Evolutionary conservation across 2,329 filamentous ascomycete species (phyloP).

Genomic region (Parastagonospora nodorum): DNA sequence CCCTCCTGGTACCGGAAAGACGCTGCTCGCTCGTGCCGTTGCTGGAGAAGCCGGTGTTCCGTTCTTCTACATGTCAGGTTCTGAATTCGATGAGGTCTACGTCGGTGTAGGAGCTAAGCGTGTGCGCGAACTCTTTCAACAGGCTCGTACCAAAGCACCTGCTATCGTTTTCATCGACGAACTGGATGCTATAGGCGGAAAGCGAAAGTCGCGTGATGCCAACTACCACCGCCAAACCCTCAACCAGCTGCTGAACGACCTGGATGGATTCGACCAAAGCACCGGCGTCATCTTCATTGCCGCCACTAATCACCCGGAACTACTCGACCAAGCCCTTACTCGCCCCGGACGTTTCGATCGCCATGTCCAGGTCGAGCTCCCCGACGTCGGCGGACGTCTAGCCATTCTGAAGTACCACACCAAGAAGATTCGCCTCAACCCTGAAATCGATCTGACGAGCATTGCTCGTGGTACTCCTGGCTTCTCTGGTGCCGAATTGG

Average conservation of each 20-base stretch:
- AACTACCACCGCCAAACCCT: conserved; percentile 97
- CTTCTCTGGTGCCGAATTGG: conserved; percentile 92
- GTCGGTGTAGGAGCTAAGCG: conserved; percentile 96
- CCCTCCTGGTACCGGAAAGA: conserved; percentile 97
- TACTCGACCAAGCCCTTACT: conserved; percentile 92
- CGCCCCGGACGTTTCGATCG: conserved; percentile 95
- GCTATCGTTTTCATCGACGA: conserved; percentile 97
- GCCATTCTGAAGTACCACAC: conserved; percentile 93
- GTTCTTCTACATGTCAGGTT: conserved; percentile 99
- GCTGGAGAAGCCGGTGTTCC: conserved; percentile 96
- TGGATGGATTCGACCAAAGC: conserved; percentile 95
- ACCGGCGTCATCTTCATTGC: conserved; percentile 94
- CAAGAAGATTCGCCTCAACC: conserved; percentile 81
- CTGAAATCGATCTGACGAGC: conserved; percentile 80
- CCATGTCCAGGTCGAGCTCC: conserved; percentile 84
- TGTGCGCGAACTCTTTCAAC: conserved; percentile 87
- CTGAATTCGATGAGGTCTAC: conserved; percentile 97
- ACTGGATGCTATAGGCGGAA: conserved; percentile 90
- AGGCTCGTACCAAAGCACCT: conserved; percentile 83
- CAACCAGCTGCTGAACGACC: conserved; percentile 94
- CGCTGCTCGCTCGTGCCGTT: conserved; percentile 89
- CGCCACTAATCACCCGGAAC: conserved; percentile 93
- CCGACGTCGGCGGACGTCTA: conserved; percentile 90
- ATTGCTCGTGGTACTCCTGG: conserved; percentile 88
- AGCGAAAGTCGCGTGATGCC: conserved; percentile 88